phyloP scores from a whole-genome alignment of 805 yeast species.

The Candida adriatica region DNA sequence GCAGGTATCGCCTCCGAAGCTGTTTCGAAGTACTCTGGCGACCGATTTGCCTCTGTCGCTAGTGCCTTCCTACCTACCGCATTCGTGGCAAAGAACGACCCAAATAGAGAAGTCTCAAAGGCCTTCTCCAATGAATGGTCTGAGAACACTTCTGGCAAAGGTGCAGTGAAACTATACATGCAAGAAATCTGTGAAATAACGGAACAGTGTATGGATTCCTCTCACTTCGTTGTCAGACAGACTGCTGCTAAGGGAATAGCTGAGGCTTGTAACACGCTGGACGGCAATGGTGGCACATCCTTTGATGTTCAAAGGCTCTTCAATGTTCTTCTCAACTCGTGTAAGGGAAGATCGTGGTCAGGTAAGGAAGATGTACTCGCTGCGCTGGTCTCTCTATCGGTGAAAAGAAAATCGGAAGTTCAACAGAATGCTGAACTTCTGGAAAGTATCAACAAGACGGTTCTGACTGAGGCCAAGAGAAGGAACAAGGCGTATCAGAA shows the following conservation, averaged over 20 bases:
- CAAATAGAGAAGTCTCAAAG: slow-evolving; percentile 35
- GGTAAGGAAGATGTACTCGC: slow-evolving; percentile 77
- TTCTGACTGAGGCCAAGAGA: slow-evolving; percentile 56
- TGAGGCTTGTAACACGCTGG: slow-evolving; percentile 44
- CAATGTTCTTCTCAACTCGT: slow-evolving; percentile 47
- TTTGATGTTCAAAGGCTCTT: slow-evolving; percentile 33
- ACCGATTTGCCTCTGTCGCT: slow-evolving; percentile 54
- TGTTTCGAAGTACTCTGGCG: slow-evolving; percentile 61
- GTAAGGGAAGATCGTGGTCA: slow-evolving; percentile 76
- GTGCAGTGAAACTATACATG: slow-evolving; percentile 62
- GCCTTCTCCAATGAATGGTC: slow-evolving; percentile 66
- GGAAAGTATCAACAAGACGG: slow-evolving; percentile 34
- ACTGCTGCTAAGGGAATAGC: slow-evolving; percentile 65
- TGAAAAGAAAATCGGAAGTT: slow-evolving; percentile 36
- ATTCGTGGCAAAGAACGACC: slow-evolving; percentile 70
- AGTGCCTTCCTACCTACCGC: slow-evolving; percentile 69
- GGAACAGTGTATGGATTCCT: slow-evolving; percentile 37
- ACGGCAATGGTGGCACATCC: slow-evolving; percentile 21
- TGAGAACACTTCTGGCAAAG: slow-evolving; percentile 69
- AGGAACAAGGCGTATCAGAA: slow-evolving; percentile 59
- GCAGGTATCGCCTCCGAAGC: slow-evolving; percentile 60
- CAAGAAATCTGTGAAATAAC: slow-evolving; percentile 57
- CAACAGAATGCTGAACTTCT: slow-evolving; percentile 25
- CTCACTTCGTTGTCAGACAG: slow-evolving; percentile 61
- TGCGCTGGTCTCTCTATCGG: slow-evolving; percentile 55